Conservation (phyloP, 2,329 filamentous ascomycete genomes). For the Thielaviopsis ethacetica region DNA sequence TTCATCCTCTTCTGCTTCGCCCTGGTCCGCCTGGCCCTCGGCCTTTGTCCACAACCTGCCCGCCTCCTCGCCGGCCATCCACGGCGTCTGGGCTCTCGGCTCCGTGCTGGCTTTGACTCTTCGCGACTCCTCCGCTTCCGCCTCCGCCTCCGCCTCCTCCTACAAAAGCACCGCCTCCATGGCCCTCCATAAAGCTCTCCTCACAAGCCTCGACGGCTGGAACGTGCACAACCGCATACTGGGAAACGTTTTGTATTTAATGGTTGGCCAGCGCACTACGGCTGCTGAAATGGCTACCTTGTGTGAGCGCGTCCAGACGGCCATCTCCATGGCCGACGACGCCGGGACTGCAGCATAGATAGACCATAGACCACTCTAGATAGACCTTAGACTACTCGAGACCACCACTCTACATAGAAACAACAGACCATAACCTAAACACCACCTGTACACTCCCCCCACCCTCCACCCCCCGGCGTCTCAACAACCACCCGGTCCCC, state of each 20-base stretch:
- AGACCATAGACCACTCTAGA: neutral
- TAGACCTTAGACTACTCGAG: too few species aligned
- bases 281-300: constrained; percentile 13
- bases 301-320: neutral
- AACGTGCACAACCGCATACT: constrained; percentile 38
- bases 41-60: constrained; percentile 44
- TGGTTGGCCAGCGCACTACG: constrained; percentile 33
- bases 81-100: constrained; percentile 56
- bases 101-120: constrained; percentile 54
- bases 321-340: neutral
- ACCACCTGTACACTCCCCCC: too few species aligned
- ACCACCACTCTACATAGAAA: too few species aligned
- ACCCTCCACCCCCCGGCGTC: constrained; percentile 67
- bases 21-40: constrained; percentile 58
- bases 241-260: constrained; percentile 42
- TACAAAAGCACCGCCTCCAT: constrained; percentile 32
- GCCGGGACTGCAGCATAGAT: neutral
- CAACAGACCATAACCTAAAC: too few species aligned
- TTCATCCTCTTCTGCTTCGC: too few species aligned
- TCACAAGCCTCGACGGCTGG: constrained; percentile 18
- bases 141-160: constrained; percentile 20
- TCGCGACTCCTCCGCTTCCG: constrained; percentile 22
- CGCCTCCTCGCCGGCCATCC: constrained; percentile 27
- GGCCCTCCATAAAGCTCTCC: constrained; percentile 24
- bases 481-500: constrained; percentile 64